Conservation (phyloP, 176 grass and related monocot species). For the Oryza meridionalis region DNA sequence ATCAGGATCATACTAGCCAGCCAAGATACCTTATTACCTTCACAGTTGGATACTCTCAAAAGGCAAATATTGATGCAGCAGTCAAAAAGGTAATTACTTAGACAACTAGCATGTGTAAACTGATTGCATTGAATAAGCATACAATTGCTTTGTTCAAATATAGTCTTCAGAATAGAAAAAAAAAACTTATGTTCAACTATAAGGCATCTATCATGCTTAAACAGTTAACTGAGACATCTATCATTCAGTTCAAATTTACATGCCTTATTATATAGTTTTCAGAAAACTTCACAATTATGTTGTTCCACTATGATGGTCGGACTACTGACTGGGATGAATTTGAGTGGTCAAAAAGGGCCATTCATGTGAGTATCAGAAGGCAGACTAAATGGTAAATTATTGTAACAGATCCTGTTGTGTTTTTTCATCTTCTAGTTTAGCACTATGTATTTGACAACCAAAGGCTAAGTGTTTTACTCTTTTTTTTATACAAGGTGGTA, state of each 20-base stretch:
- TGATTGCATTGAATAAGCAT: not conserved
- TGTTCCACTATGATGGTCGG: not conserved
- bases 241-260: not conserved
- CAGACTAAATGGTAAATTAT: conserved; percentile 22
- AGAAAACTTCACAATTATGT: not conserved
- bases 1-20: conserved; percentile 64
- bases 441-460: not conserved
- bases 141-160: not conserved
- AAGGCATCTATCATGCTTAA: not conserved
- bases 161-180: conserved; percentile 22
- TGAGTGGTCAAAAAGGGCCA: conserved; percentile 8
- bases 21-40: conserved; percentile 3
- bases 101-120: conserved; percentile 3
- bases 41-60: conserved; percentile 2
- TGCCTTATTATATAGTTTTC: conserved; percentile 6
- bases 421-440: not conserved
- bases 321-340: conserved; percentile 7
- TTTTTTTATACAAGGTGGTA: conserved; percentile 26
- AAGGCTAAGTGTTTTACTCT: not conserved
- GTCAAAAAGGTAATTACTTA: not conserved
- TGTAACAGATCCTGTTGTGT: not conserved
- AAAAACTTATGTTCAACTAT: not conserved
- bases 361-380: conserved; percentile 2
- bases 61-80: not conserved
- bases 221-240: not conserved